phyloP scores from a whole-genome alignment of 2,329 filamentous ascomycete genomes.

The Pseudogymnoascus sp. region DNA sequence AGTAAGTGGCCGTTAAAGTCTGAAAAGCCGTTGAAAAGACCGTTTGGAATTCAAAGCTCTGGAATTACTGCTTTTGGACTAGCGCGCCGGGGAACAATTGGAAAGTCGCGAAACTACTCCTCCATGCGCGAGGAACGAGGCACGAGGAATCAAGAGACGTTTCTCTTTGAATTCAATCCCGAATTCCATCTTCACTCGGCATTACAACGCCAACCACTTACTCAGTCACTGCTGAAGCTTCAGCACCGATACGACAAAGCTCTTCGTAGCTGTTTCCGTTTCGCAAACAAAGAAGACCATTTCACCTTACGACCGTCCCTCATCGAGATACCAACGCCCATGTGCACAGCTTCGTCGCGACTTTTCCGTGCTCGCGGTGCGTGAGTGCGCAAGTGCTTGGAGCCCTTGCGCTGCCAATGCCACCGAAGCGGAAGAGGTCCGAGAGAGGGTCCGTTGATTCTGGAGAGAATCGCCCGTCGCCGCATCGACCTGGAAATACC shows the following conservation, averaged over 20 bases:
- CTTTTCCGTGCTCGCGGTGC: conserved; percentile 1
- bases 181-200: neutral
- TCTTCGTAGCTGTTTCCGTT: neutral
- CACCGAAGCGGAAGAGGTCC: conserved; percentile 29
- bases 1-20: neutral
- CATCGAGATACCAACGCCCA: neutral
- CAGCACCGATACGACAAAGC: neutral
- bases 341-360: conserved; percentile 1
- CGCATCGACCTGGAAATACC: conserved; percentile 54
- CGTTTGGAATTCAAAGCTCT: neutral
- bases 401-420: neutral
- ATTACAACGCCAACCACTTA: neutral
- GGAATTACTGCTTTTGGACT: neutral
- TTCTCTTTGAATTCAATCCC: neutral
- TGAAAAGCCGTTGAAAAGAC: neutral
- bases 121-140: conserved; percentile 6
- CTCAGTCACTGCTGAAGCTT: neutral
- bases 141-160: conserved; percentile 8
- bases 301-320: conserved; percentile 3
- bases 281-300: neutral
- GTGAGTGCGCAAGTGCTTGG: conserved; percentile 7
- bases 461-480: conserved; percentile 47
- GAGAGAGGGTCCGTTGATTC: conserved; percentile 32
- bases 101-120: conserved; percentile 9
- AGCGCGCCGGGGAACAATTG: neutral